Evolutionary conservation across 345 rosid species (phyloP), one percentile per base, ranked within the genome.

Genomic region (Salix arbutifolia): DNA sequence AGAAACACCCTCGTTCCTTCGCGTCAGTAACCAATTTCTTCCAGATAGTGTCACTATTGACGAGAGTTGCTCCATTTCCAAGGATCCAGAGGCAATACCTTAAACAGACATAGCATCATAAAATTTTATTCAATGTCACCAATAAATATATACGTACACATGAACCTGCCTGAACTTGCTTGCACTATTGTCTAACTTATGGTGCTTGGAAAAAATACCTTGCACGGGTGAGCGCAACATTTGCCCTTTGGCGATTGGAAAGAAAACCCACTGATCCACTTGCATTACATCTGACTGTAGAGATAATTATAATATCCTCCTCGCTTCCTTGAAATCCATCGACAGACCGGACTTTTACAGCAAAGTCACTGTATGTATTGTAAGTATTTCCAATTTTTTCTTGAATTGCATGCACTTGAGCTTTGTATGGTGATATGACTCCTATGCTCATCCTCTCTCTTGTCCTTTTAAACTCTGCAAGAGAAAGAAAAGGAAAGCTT

Each of bases 251-350:
- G 56, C 8, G 64, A 18, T 26, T 69, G 83, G 87, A 11, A 67
- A 88, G 60, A 46, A 88, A 88, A 37, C 91, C 89, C 1, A 85
- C 66, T 2, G 65, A 14, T 60, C 91, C 89, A 12, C 38, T 65
- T n/a, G 26, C 42, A 26, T 88, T 88, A 8, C 81, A 85, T 74
- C 91, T 80, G 14, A 88, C 89, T 21, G 91, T 86, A 14, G 88
- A 88, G 18, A 88, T 61, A 37, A 88, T 86, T 10, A 88, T 82
- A 46, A 88, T 84, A 64, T 88, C 91, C 60, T 86, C 88, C 77
- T 86, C 89, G 25, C 91, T 83, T 0, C 89, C 89, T 82, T 88
- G 91, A 78, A 88, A 88, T 5, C 91, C 91, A 78, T 88, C 91
- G 16, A 88, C 84, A 0, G 89, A 83, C 6, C 81, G 56, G 14